Conservation (phyloP, 805 yeast genomes). For the Saccharomycopsis schoenii region DNA sequence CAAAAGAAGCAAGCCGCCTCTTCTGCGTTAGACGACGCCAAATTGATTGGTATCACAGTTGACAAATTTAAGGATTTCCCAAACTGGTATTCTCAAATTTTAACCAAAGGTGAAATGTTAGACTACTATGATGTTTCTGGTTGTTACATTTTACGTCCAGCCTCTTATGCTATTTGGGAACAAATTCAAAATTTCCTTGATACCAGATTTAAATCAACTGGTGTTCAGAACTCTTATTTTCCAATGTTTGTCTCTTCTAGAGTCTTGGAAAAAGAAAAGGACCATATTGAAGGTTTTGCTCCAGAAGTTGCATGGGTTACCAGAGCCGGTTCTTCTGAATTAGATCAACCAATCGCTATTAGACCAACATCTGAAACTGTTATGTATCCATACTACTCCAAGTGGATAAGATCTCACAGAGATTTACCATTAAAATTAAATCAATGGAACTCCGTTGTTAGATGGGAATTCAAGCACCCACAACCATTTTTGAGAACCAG, state of each 20-base stretch:
- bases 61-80: conserved; percentile 90
- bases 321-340: conserved; percentile 83
- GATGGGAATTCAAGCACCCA: conserved; percentile 99
- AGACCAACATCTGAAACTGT: conserved; percentile 99
- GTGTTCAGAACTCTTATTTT: conserved; percentile 92
- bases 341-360: conserved; percentile 97
- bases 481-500: conserved; percentile 98
- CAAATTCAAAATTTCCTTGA: conserved; percentile 83
- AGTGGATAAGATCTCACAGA: conserved; percentile 98
- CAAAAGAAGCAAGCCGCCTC: conserved; percentile 23
- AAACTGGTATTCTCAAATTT: conserved; percentile 94
- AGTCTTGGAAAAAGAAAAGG: conserved; percentile 95
- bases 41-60: conserved; percentile 90
- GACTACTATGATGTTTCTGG: conserved; percentile 99
- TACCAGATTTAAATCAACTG: conserved; percentile 67
- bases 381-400: conserved; percentile 98
- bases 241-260: conserved; percentile 95
- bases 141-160: conserved; percentile 95
- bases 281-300: conserved; percentile 97
- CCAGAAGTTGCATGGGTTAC: conserved; percentile 99
- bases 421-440: conserved; percentile 92
- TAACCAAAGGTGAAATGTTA: conserved; percentile 95
- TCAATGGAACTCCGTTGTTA: conserved; percentile 99
- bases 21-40: conserved; percentile 71
- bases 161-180: conserved; percentile 93